Evolutionary conservation across 805 yeast species (phyloP).

Genomic region (Candida koratica): DNA sequence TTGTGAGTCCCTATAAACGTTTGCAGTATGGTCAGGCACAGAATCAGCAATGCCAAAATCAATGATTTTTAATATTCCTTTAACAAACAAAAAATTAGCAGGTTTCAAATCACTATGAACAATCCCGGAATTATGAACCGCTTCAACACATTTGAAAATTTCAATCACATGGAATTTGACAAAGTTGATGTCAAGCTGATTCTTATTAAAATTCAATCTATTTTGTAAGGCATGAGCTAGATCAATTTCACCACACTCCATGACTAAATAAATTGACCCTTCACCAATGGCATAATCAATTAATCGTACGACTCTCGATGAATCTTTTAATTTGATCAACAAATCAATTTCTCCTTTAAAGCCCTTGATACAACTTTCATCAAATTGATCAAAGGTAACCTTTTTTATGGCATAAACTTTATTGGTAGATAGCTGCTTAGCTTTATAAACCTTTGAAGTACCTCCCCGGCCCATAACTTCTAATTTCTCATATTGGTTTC

Average conservation of each 20-base stretch:
- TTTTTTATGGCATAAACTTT: slow-evolving; percentile 74
- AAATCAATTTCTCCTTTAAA: slow-evolving; percentile 89
- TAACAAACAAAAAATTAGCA: slow-evolving; percentile 72
- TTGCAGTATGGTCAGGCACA: slow-evolving; percentile 87
- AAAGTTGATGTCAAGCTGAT: slow-evolving; percentile 60
- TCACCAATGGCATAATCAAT: slow-evolving; percentile 68
- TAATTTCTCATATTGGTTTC: slow-evolving; percentile 61
- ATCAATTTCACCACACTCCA: slow-evolving; percentile 96
- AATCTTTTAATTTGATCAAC: slow-evolving; percentile 53
- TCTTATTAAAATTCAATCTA: slow-evolving; percentile 33
- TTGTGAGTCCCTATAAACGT: slow-evolving; percentile 83
- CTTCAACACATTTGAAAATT: slow-evolving; percentile 73
- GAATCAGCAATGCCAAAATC: slow-evolving; percentile 97
- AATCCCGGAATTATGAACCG: slow-evolving; percentile 83
- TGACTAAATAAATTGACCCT: slow-evolving; percentile 64
- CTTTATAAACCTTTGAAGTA: slow-evolving; percentile 84
- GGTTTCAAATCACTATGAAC: slow-evolving; percentile 79
- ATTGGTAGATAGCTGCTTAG: slow-evolving; percentile 48
- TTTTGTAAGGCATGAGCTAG: slow-evolving; percentile 73
- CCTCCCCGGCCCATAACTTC: slow-evolving; percentile 91
- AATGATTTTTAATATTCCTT: slow-evolving; percentile 79
- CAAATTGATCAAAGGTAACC: slow-evolving; percentile 78
- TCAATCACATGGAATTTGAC: slow-evolving; percentile 77
- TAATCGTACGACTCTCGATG: slow-evolving; percentile 70
- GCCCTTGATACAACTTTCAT: slow-evolving; percentile 65